Evolutionary conservation across 2,329 filamentous ascomycete genomes (phyloP), one percentile per base, ranked within the genome.

Genomic region (Calycina marina): DNA sequence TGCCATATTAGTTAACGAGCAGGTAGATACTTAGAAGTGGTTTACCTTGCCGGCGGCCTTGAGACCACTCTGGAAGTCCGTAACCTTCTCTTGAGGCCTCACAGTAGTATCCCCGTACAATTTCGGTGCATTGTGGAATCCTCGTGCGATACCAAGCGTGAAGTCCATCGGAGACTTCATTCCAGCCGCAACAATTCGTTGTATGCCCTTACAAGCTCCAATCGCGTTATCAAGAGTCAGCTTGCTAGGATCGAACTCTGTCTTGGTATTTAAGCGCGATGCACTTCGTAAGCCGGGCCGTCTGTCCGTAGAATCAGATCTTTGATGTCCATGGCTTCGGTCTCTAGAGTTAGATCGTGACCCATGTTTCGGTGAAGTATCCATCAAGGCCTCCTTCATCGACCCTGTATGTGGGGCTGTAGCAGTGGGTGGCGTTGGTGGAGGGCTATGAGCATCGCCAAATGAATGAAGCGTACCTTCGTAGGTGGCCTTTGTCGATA

Each of bases 61-160:
- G 15, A 93, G 56, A 0, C 86, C 86, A 40, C 76, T 82, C 32
- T 72, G 66, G 30, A 93, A 60, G 31, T 76, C 78, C 0, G 80
- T 85, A 4, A 93, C 80, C 44, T 82, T 83, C 36, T 84, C 78
- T 1, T 69, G 61, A n/a, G 78, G 77, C 6, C 82, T 68, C 1
- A 93, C 74, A 1, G 76, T 86, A 1, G 82, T 73, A 46, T 93
- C 85, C 25, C 85, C 80, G 50, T 93, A 93, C 1, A 93, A 60
- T 43, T 72, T 77, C 0, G 86, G 85, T 4, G 81, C 77, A 46
- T 93, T 93, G 50, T 88, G 78, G 51, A 93, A 92, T 0, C 86
- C 86, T 53, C 79, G 80, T 0, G 85, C 79, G 22, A 93, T 57
- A 1, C 80, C 80, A 25, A 93, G 58, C 25, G 81, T 82, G 41